Conservation (phyloP, 1,139 yeast genomes). For the Kodamaea sp. region DNA sequence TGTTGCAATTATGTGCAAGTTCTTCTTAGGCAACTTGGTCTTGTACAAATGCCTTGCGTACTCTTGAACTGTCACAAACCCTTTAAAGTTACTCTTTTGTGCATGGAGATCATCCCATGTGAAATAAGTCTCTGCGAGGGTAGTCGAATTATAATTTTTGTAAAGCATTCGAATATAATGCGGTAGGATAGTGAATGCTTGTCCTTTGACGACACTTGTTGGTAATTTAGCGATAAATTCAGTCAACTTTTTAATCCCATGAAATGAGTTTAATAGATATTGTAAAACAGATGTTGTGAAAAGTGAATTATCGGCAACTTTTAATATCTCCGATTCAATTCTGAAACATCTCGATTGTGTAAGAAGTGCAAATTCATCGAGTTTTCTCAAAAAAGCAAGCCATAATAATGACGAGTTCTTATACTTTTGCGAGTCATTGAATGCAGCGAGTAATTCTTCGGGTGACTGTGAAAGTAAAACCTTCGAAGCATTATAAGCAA, state of each 20-base stretch:
- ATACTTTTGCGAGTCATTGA: constrained; percentile 27
- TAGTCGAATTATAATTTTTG: constrained; percentile 10
- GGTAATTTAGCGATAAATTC: constrained; percentile 16
- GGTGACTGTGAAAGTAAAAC: constrained; percentile 29
- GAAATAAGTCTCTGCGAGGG: constrained; percentile 10
- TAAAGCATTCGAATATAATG: constrained; percentile 30
- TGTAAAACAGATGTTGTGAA: constrained; percentile 5
- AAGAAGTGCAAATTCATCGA: constrained; percentile 32
- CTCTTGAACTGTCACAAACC: constrained; percentile 13
- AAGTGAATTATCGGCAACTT: constrained; percentile 24
- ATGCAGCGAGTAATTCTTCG: constrained; percentile 29
- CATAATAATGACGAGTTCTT: constrained; percentile 31
- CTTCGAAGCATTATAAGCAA: constrained; percentile 25
- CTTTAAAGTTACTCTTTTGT: constrained; percentile 9
- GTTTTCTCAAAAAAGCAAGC: constrained; percentile 34
- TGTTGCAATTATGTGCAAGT: constrained; percentile 28
- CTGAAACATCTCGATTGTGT: constrained; percentile 27
- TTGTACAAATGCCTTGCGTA: constrained; percentile 26
- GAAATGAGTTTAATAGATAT: constrained; percentile 27
- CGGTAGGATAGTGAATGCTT: constrained; percentile 20
- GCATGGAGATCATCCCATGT: constrained; percentile 19
- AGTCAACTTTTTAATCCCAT: constrained; percentile 19
- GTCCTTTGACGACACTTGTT: constrained; percentile 5
- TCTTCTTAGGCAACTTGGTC: constrained; percentile 17
- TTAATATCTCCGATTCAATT: constrained; percentile 25